Evolutionary conservation across 2,329 filamentous ascomycete genomes (phyloP).

Genomic region (Leptodontidium sp.): DNA sequence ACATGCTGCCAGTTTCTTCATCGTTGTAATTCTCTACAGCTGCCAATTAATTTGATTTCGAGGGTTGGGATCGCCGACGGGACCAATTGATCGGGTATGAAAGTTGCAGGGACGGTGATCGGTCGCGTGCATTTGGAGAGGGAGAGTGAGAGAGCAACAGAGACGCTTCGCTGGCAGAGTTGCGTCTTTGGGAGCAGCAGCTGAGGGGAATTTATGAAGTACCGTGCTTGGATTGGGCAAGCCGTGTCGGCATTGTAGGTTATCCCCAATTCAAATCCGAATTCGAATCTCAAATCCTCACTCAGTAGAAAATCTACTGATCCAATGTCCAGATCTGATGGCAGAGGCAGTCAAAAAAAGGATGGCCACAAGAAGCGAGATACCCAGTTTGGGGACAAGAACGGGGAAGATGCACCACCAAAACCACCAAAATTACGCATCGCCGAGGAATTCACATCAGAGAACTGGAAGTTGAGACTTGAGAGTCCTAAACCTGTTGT

Average conservation of each 20-base stretch:
- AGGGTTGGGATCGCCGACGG: neutral
- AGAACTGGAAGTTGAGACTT: slow-evolving; percentile 4
- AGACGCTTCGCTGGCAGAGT: neutral
- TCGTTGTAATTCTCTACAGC: no score
- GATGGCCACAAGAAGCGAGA: neutral
- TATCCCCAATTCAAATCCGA: neutral
- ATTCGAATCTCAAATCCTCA: neutral
- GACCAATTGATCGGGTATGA: slow-evolving; percentile 20
- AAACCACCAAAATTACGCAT: neutral
- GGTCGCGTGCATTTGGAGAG: slow-evolving; percentile 4
- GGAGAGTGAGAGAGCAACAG: neutral
- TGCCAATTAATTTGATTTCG: neutral
- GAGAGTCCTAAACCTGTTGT: neutral
- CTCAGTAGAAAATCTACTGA: neutral
- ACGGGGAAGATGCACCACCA: neutral
- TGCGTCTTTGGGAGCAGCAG: neutral
- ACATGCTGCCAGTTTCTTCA: neutral
- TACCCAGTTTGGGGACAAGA: neutral
- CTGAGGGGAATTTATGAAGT: slow-evolving; percentile 23
- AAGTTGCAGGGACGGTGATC: slow-evolving; percentile 4
- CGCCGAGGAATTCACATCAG: slow-evolving; percentile 12
- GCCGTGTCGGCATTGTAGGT: slow-evolving; percentile 26
- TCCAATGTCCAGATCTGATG: slow-evolving; percentile 1
- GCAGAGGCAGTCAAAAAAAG: slow-evolving; percentile 3
- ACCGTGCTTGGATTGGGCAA: slow-evolving; percentile 23